phyloP scores from a whole-genome alignment of 2,329 filamentous ascomycete species.

The Ophiostoma quercus region DNA sequence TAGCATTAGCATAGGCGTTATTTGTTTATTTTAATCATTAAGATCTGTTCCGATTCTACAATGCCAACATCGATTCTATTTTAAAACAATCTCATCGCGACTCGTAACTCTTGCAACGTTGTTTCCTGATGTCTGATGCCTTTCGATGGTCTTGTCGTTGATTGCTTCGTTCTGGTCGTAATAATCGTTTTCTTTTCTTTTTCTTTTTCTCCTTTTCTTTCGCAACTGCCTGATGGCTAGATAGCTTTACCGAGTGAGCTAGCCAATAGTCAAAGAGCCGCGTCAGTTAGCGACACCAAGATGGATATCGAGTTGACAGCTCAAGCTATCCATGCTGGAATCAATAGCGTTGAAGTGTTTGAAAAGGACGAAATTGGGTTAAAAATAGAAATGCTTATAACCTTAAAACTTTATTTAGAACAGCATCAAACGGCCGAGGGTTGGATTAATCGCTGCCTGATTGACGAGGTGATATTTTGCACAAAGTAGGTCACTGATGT shows the following conservation, averaged over 20 bases:
- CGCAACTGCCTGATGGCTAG: background rate
- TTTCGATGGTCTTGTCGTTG: background rate
- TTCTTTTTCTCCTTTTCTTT: background rate
- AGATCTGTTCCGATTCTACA: background rate
- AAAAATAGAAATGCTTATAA: conserved; percentile 3
- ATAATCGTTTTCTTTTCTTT: background rate
- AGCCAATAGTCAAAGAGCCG: background rate
- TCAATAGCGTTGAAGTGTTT: background rate
- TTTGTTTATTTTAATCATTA: background rate
- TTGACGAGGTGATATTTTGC: background rate
- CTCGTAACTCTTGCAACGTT: background rate
- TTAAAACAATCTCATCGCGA: background rate
- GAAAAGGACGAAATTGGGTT: background rate
- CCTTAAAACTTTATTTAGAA: conserved; percentile 2
- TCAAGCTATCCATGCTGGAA: background rate
- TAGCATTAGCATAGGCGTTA: conserved; percentile 8
- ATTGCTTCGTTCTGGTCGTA: background rate
- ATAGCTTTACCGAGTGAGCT: background rate
- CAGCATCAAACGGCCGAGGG: background rate
- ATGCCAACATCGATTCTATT: background rate
- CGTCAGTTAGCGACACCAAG: background rate
- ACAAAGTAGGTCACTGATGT: background rate
- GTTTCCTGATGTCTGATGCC: background rate
- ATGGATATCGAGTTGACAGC: background rate
- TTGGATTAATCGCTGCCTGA: background rate